These are phyloP conservation scores for Panaeolus cyanescens DNA, from an alignment of 768 basidiomycete species.

Conservation along the genomic window DNA sequence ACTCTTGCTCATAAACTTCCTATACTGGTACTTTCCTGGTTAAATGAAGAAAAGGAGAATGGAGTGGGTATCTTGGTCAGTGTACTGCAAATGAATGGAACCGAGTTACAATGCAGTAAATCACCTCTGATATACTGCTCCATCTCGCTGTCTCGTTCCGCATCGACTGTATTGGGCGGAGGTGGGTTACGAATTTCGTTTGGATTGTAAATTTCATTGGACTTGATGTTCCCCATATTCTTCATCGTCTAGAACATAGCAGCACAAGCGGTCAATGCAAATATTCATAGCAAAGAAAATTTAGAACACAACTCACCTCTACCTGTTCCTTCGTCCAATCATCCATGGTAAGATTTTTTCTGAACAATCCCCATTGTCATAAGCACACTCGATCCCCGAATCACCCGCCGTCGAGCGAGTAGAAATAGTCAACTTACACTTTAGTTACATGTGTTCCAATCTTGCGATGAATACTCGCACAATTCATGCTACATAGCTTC, in stretches of 20 bases:
- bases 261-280: not conserved
- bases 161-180: slow-evolving; percentile 75
- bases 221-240: slow-evolving; percentile 76
- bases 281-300: slow-evolving; percentile 9
- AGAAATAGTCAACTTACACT: slow-evolving; percentile 59
- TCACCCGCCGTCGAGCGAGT: not conserved
- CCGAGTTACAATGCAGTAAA: slow-evolving; percentile 23
- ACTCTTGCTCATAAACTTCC: slow-evolving; percentile 58
- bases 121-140: slow-evolving; percentile 88
- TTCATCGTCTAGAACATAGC: slow-evolving; percentile 64
- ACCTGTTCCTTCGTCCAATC: slow-evolving; percentile 88
- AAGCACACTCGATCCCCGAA: not conserved
- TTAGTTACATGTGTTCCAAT: slow-evolving; percentile 93
- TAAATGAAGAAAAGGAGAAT: slow-evolving; percentile 2
- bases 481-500: slow-evolving; percentile 59
- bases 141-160: slow-evolving; percentile 85
- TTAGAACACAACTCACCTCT: slow-evolving; percentile 53
- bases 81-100: not conserved
- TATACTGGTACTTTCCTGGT: slow-evolving; percentile 84
- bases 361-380: slow-evolving; percentile 26
- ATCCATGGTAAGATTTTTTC: slow-evolving; percentile 90
- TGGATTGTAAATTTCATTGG: slow-evolving; percentile 81
- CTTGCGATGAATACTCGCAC: slow-evolving; percentile 92
- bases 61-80: not conserved
- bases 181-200: slow-evolving; percentile 83